Evolutionary conservation across 2,329 filamentous ascomycete genomes (phyloP).

Genomic region (Aspergillus floridensis): DNA sequence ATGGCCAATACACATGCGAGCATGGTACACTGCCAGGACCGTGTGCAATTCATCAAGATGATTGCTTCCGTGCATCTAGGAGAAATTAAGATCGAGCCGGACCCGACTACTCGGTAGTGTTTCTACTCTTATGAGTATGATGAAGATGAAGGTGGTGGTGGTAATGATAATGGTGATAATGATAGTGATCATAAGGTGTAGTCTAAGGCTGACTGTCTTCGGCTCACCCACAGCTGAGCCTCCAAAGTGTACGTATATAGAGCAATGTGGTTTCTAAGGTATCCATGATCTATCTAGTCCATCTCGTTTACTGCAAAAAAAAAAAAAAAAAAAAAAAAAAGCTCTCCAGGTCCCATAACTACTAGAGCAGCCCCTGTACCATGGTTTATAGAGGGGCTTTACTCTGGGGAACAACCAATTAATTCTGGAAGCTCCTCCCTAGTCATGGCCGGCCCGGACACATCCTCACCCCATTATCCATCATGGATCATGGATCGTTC

Average conservation of each 20-base stretch:
- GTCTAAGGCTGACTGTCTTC: too few species aligned
- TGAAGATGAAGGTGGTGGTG: too few species aligned
- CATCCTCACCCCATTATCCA: not conserved
- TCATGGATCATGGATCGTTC: too few species aligned
- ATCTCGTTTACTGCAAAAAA: not conserved
- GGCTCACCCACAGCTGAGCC: too few species aligned
- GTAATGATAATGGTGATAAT: too few species aligned
- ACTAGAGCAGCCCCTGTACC: conserved; percentile 12
- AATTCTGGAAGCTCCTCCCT: not conserved
- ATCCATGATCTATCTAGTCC: too few species aligned
- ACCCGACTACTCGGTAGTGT: not conserved
- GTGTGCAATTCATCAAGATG: not conserved
- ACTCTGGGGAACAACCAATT: not conserved
- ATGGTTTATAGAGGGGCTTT: conserved; percentile 16
- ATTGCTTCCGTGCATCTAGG: not conserved
- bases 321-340: not conserved
- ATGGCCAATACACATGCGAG: not conserved
- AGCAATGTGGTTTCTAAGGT: too few species aligned
- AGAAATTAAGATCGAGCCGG: not conserved
- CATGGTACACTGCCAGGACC: not conserved
- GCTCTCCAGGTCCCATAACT: not conserved
- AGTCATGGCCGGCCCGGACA: not conserved
- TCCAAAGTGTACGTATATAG: too few species aligned
- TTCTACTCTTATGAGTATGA: too few species aligned
- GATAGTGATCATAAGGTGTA: too few species aligned